Conservation (phyloP, 1,139 yeast species). For the Suhomyces panamericanus region DNA sequence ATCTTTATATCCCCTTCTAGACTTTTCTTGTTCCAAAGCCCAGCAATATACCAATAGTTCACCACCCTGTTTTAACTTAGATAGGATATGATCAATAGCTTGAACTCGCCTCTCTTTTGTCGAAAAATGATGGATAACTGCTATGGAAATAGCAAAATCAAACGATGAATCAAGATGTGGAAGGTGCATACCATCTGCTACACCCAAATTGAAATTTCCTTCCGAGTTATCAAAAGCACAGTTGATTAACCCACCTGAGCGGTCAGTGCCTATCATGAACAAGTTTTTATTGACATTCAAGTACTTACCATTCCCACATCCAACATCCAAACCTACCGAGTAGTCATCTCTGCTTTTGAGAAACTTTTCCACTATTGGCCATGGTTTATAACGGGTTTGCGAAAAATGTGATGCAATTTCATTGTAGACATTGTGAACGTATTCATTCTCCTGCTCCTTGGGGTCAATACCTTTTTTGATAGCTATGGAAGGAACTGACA, state of each 20-base stretch:
- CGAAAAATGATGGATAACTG: constrained; percentile 95
- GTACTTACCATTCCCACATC: constrained; percentile 97
- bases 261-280: constrained; percentile 77
- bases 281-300: constrained; percentile 67
- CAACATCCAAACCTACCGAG: constrained; percentile 66
- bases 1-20: constrained; percentile 83
- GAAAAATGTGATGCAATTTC: constrained; percentile 93
- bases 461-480: constrained; percentile 41
- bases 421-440: constrained; percentile 88
- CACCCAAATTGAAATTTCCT: constrained; percentile 41
- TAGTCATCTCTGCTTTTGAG: constrained; percentile 38
- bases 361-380: constrained; percentile 91
- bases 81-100: constrained; percentile 69
- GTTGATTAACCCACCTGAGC: constrained; percentile 71
- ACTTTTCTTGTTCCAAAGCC: constrained; percentile 90
- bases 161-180: constrained; percentile 64
- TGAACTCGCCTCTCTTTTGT: constrained; percentile 73
- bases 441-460: constrained; percentile 63
- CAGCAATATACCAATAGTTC: constrained; percentile 84
- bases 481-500: constrained; percentile 37
- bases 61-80: constrained; percentile 60
- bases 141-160: constrained; percentile 93
- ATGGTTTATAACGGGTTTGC: constrained; percentile 90
- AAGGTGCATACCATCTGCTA: constrained; percentile 73
- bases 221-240: constrained; percentile 62